Percentiles rank a stretch among this genome's conserved stretches.
Evolutionary conservation across 148 eudicot genomes (phyloP).

Genomic region (Rhododendron ovatum): DNA sequence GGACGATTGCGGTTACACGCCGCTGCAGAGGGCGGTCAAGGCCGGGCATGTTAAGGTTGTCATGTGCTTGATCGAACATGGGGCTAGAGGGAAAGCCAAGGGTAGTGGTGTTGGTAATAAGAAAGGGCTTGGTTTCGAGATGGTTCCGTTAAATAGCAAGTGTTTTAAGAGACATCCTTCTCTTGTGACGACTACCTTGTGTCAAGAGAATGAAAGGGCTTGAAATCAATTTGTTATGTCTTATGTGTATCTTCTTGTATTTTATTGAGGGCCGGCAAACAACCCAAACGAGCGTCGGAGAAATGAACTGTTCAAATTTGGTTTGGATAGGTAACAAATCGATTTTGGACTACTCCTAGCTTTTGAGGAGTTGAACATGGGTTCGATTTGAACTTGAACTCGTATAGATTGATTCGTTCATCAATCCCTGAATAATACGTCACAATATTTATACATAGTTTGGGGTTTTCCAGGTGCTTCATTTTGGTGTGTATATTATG

Average conservation of each 20-base stretch:
- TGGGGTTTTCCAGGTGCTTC: not conserved
- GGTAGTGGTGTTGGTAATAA: constrained; percentile 6
- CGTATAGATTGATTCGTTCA: not conserved
- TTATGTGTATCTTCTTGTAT: not conserved
- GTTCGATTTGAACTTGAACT: not conserved
- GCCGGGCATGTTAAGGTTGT: constrained; percentile 35
- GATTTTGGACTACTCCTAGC: not conserved
- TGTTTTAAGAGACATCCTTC: constrained; percentile 22
- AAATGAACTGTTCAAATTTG: not conserved
- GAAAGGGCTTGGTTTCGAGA: not conserved
- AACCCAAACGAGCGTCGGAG: not conserved
- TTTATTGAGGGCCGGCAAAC: not conserved
- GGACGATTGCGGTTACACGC: constrained; percentile 30
- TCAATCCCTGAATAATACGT: not conserved
- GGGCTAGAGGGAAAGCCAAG: constrained; percentile 28
- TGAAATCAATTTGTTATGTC: not conserved
- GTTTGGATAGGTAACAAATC: not conserved
- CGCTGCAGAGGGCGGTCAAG: constrained; percentile 36
- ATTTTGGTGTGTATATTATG: not conserved
- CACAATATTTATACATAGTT: not conserved
- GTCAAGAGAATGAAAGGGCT: not conserved
- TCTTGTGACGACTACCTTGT: not conserved
- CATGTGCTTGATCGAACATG: constrained; percentile 20
- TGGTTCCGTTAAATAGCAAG: constrained; percentile 16
- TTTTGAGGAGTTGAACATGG: not conserved